Conservation (phyloP, 306 rosid species). For the Vigna trinervia region DNA sequence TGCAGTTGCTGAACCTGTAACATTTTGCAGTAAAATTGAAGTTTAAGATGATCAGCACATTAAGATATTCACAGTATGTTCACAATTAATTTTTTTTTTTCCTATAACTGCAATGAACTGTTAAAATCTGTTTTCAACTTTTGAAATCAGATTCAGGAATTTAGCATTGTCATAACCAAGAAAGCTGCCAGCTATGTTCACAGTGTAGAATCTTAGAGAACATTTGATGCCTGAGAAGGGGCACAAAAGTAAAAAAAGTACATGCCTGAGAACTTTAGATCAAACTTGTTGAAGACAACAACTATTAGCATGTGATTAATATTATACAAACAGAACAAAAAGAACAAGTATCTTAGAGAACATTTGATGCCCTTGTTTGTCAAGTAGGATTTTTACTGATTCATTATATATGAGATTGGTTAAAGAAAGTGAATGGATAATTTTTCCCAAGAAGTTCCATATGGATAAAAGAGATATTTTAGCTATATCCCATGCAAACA, state of each 20-base stretch:
- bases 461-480: conserved; percentile 17
- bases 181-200: background rate
- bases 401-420: conserved; percentile 1
- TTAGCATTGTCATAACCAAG: conserved; percentile 17
- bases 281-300: conserved; percentile 26
- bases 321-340: background rate
- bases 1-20: conserved; percentile 20
- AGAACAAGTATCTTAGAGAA: conserved; percentile 2
- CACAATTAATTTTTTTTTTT: conserved; percentile 2
- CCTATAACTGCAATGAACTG: background rate
- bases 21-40: conserved; percentile 33
- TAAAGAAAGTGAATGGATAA: conserved; percentile 17
- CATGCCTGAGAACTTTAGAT: conserved; percentile 12
- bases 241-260: background rate
- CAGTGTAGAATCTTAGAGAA: background rate
- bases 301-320: background rate
- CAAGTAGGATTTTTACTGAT: background rate
- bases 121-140: conserved; percentile 20
- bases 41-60: conserved; percentile 28
- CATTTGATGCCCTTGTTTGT: conserved; percentile 6
- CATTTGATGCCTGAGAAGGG: background rate
- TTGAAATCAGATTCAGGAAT: conserved; percentile 22
- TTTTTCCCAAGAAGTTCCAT: conserved; percentile 28
- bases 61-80: conserved; percentile 31
- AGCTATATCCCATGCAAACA: background rate